These are phyloP conservation scores for Pseudozyma thailandica DNA, from an alignment of 1,284 basidiomycete genomes.

Conservation along the genomic window DNA sequence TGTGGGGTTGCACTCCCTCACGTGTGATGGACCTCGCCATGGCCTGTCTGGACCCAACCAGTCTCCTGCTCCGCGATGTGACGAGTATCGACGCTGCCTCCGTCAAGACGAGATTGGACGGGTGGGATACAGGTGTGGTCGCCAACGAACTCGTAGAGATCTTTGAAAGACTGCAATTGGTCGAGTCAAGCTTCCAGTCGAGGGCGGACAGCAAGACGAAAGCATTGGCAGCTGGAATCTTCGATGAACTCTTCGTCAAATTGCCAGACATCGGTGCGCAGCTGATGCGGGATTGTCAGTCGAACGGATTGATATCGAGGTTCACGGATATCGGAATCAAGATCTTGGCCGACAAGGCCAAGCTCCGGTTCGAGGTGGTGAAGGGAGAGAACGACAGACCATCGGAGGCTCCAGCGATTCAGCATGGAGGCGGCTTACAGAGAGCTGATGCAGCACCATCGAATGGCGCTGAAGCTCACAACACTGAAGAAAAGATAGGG, in stretches of 20 bases:
- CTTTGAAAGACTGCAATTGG: constrained; percentile 41
- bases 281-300: constrained; percentile 37
- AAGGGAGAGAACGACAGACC: not conserved
- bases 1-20: constrained; percentile 41
- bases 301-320: constrained; percentile 26
- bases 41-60: constrained; percentile 29
- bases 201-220: constrained; percentile 46
- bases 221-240: constrained; percentile 38
- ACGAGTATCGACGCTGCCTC: constrained; percentile 19
- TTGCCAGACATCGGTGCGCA: constrained; percentile 37
- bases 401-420: no score
- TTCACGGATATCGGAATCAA: constrained; percentile 47
- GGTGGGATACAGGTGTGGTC: constrained; percentile 37
- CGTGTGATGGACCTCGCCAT: constrained; percentile 30
- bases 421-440: no score
- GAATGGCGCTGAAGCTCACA: not conserved
- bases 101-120: constrained; percentile 31
- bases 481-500: not conserved
- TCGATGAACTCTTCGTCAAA: constrained; percentile 35
- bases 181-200: constrained; percentile 48
- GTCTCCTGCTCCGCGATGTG: constrained; percentile 34
- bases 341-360: constrained; percentile 30
- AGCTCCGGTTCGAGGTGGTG: constrained; percentile 5
- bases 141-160: constrained; percentile 45
- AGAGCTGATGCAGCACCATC: constrained; percentile 1